phyloP scores from a whole-genome alignment of 257 asterid genomes.

The Salvia miltiorrhiza region DNA sequence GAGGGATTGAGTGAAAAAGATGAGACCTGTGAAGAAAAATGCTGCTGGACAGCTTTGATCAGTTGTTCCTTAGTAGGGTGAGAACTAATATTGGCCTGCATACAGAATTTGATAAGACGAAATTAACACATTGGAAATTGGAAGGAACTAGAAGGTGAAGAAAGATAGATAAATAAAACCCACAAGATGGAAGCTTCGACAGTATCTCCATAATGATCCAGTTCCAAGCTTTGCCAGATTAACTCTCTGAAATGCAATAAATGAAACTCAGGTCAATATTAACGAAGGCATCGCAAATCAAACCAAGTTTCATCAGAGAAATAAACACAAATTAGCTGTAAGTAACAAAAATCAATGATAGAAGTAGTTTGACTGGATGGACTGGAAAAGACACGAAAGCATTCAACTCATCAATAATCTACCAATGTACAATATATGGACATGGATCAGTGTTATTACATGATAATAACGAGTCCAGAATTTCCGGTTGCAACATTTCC shows the following conservation, averaged over 20 bases:
- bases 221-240: slow-evolving; percentile 72
- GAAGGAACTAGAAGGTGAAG: not conserved
- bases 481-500: not conserved
- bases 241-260: slow-evolving; percentile 43
- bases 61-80: slow-evolving; percentile 69
- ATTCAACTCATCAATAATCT: not conserved
- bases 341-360: not conserved
- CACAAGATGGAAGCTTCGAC: slow-evolving; percentile 72
- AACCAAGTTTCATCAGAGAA: not conserved
- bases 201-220: slow-evolving; percentile 82
- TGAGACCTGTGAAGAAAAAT: slow-evolving; percentile 72
- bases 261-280: not conserved
- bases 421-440: not conserved
- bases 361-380: not conserved
- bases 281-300: not conserved
- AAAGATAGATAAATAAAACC: slow-evolving; percentile 20
- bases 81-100: slow-evolving; percentile 57
- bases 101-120: not conserved
- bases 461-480: not conserved
- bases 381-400: not conserved
- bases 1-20: not conserved
- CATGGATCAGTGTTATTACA: not conserved
- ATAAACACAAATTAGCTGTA: not conserved
- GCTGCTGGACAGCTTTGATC: slow-evolving; percentile 59
- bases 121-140: not conserved